These are phyloP conservation scores for Sphaerulina vaccinii DNA, from an alignment of 2,329 filamentous ascomycete genomes.

Conservation along the genomic window DNA sequence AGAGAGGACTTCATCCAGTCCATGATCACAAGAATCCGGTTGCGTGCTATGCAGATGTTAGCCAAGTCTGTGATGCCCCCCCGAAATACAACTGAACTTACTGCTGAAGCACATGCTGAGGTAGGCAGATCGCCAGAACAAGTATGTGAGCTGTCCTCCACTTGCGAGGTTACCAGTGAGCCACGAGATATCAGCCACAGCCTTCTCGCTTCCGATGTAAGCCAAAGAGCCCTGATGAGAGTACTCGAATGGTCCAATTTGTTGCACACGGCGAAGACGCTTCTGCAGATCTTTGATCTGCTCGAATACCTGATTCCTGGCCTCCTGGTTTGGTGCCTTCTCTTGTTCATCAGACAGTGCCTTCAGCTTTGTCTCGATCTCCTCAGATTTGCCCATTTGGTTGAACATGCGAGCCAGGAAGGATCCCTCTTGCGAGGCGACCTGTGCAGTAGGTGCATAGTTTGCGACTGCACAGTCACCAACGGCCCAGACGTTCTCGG, in stretches of 20 bases:
- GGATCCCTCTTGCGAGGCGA: constrained; percentile 89
- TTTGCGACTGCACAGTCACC: constrained; percentile 97
- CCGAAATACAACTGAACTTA: constrained; percentile 53
- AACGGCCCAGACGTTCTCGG: constrained; percentile 96
- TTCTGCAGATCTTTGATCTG: constrained; percentile 87
- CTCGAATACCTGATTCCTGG: constrained; percentile 57
- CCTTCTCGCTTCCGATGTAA: constrained; percentile 97
- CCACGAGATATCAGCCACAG: constrained; percentile 96
- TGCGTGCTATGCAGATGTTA: constrained; percentile 64
- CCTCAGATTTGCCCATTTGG: constrained; percentile 94
- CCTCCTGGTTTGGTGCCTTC: constrained; percentile 65
- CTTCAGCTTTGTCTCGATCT: constrained; percentile 72
- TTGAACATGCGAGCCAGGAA: constrained; percentile 97
- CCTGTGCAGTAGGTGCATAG: constrained; percentile 96
- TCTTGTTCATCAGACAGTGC: constrained; percentile 61
- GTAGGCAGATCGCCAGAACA: constrained; percentile 98
- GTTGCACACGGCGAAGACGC: constrained; percentile 83
- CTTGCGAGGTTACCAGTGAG: constrained; percentile 94
- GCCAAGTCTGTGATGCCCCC: constrained; percentile 4
- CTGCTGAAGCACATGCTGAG: constrained; percentile 99
- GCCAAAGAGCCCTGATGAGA: constrained; percentile 94
- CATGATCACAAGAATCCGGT: constrained; percentile 85
- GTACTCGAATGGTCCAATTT: constrained; percentile 97
- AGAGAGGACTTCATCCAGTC: constrained; percentile 98
- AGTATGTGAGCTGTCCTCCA: constrained; percentile 84